Conservation (phyloP, 805 yeast genomes). For the Jamesozyma lodderae region DNA sequence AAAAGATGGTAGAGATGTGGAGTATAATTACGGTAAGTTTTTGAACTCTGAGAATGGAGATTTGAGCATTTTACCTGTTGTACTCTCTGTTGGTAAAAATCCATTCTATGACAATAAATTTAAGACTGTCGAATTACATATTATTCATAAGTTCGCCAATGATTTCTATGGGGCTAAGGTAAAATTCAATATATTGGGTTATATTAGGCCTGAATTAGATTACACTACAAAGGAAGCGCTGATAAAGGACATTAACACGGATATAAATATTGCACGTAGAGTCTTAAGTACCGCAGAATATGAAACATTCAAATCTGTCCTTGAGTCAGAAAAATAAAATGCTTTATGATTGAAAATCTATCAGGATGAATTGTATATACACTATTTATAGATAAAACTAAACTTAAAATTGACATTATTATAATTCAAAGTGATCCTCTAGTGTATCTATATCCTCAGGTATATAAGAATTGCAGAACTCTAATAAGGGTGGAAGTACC, state of each 20-base stretch:
- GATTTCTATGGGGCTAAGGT: constrained; percentile 79
- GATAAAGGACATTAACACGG: constrained; percentile 73
- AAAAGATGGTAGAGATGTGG: constrained; percentile 36
- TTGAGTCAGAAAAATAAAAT: too few species aligned
- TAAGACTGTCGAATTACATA: constrained; percentile 82
- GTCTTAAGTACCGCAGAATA: constrained; percentile 6
- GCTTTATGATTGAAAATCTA: too few species aligned
- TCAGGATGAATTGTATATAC: not conserved
- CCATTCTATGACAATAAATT: constrained; percentile 76
- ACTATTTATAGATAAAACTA: too few species aligned
- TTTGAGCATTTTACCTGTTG: constrained; percentile 63
- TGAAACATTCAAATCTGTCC: too few species aligned
- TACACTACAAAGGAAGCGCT: constrained; percentile 79
- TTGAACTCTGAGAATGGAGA: constrained; percentile 32
- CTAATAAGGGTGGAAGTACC: constrained; percentile 1
- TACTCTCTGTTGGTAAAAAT: constrained; percentile 92
- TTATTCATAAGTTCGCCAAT: constrained; percentile 58
- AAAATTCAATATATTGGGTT: constrained; percentile 68
- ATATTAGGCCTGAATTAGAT: constrained; percentile 81
- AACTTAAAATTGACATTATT: not conserved
- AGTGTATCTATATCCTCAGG: constrained; percentile 24
- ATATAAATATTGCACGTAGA: constrained; percentile 53
- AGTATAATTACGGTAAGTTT: constrained; percentile 51
- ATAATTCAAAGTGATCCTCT: constrained; percentile 7
- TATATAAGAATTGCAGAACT: constrained; percentile 20